Base-by-base conservation (phyloP, 345 rosid species). In the Arabidopsis suecica region DNA sequence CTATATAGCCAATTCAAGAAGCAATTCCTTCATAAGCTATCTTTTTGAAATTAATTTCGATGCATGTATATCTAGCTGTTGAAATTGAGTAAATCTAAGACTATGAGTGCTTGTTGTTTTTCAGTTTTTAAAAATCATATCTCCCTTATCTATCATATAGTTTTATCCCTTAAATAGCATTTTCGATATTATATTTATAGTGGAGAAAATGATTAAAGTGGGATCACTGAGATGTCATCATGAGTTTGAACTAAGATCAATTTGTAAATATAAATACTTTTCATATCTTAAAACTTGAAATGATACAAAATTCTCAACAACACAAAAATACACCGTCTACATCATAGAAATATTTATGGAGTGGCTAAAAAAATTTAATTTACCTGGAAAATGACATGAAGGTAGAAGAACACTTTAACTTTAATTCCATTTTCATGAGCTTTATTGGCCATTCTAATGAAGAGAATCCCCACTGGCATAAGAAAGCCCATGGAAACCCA, bases 401-500 rank as follows among this genome's bases (percentile, higher is more conserved):
- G 86, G 73, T 88, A 86, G 78, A 84, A 79, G 55, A 88, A 83
- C 65, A 84, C 75, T 82, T 79, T 80, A 59, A 80, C 73, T 51
- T 84, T 85, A 80, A 79, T 79, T 74, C 85, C 86, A 72, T 81
- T 75, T 80, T 83, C 87, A 56, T 78, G 82, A 61, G 64, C 64
- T 80, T 74, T 81, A 71, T 81, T 83, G 60, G 93, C 85, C 91
- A 88, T 81, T 81, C 97, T 86, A 73, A 89, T 82, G 23, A 83
- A 68, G 28, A 93, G 86, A 55, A 93, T 82, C 51, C 94, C 98
- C 54, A 87, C 51, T 61, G 98, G 98, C 87, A 85, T 86, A 68
- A 93, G 79, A 70, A 93, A 79, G 25, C 98, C 98, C 81, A 91
- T 82, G 59, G 98, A 93, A 69, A 73, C 87, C 98, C 98, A 93